These are phyloP conservation scores for Alisma plantagoaquatica DNA, from an alignment of 106 monocot species.

Conservation along the genomic window DNA sequence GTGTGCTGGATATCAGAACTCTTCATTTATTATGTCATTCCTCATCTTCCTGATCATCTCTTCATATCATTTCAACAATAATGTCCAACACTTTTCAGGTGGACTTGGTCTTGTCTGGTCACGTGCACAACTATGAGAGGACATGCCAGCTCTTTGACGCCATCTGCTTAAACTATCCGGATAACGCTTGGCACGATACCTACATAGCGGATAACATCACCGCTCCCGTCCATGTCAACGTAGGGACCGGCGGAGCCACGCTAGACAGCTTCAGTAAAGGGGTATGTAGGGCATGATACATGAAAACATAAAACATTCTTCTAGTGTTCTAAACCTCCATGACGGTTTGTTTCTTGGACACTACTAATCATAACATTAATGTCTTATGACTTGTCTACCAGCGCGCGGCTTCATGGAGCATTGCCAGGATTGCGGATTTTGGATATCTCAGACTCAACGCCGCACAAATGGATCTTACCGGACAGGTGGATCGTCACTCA, in stretches of 20 bases:
- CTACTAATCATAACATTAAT: background rate
- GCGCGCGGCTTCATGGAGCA: constrained; percentile 50
- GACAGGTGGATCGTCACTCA: no score
- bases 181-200: constrained; percentile 37
- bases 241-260: constrained; percentile 65
- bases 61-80: no score
- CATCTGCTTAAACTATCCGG: constrained; percentile 50
- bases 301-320: background rate
- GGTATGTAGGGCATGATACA: constrained; percentile 16
- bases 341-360: background rate
- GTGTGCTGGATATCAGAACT: no score
- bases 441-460: constrained; percentile 52
- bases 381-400: constrained; percentile 1
- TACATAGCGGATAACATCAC: constrained; percentile 46
- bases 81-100: constrained; percentile 30
- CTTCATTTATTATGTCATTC: no score
- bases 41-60: no score
- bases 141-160: constrained; percentile 52
- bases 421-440: constrained; percentile 42
- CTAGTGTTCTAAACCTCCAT: background rate
- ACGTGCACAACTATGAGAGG: constrained; percentile 83
- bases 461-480: constrained; percentile 25
- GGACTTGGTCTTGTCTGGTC: constrained; percentile 68
- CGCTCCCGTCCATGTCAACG: constrained; percentile 61
- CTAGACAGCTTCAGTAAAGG: constrained; percentile 37